Evolutionary conservation across 2,329 filamentous ascomycete genomes (phyloP).

Genomic region (Aspergillus bombycis): DNA sequence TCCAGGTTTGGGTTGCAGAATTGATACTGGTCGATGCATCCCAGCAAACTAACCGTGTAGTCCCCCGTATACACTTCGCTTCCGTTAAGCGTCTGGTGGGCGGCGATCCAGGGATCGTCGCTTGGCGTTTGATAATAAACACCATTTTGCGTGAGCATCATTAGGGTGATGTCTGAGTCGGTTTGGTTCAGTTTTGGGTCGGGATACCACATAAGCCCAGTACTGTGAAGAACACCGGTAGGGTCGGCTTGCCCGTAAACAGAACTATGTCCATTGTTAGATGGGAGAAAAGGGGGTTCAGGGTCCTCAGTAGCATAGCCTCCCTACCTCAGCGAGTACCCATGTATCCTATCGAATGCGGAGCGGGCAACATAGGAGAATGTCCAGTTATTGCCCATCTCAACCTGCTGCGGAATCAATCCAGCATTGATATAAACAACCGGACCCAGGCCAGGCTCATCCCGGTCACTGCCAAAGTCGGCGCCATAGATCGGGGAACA

Average conservation of each 20-base stretch:
- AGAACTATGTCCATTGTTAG: not conserved
- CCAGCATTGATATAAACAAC: conserved; percentile 6
- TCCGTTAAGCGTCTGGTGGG: conserved; percentile 16
- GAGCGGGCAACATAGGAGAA: not conserved
- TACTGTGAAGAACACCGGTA: not conserved
- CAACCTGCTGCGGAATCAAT: not conserved
- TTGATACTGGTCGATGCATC: conserved; percentile 39
- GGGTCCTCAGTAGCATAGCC: not conserved
- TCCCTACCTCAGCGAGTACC: not conserved
- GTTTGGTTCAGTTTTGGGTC: conserved; percentile 31
- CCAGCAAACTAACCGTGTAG: conserved; percentile 19
- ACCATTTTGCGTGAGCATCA: conserved; percentile 34
- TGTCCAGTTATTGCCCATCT: not conserved
- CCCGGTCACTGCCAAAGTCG: not conserved
- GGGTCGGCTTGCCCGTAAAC: not conserved
- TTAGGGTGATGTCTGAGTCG: conserved; percentile 35
- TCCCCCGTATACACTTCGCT: not conserved
- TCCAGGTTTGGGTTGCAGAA: conserved; percentile 34
- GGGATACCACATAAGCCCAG: conserved; percentile 22
- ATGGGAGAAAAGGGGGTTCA: too few relatives aligned
- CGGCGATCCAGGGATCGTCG: conserved; percentile 37
- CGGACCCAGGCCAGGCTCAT: conserved; percentile 4
- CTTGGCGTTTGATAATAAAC: conserved; percentile 29
- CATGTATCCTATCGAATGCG: not conserved
- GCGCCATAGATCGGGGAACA: conserved; percentile 21